Evolutionary conservation across 768 basidiomycete genomes (phyloP).

Genomic region (Dictyophora rubrovolvata): DNA sequence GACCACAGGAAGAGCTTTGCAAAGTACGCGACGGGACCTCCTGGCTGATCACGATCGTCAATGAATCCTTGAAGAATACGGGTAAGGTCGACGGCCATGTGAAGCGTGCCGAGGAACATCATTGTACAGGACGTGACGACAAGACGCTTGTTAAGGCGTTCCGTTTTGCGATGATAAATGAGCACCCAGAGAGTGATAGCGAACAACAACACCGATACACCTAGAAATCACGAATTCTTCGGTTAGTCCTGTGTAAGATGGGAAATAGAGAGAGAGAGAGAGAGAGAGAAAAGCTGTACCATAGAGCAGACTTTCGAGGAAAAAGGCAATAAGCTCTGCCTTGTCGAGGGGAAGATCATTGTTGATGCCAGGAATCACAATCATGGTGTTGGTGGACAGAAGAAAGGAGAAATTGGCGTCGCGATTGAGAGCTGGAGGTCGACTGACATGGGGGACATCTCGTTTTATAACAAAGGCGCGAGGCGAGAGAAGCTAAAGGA

Average conservation of each 20-base stretch:
- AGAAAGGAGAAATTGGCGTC: not conserved
- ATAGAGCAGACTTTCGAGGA: conserved; percentile 9
- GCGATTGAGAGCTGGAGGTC: not conserved
- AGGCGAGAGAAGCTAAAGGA: not conserved
- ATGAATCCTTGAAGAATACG: conserved; percentile 29
- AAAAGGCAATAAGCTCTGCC: conserved; percentile 10
- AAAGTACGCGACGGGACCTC: conserved; percentile 23
- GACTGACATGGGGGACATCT: not conserved
- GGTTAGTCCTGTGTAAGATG: not conserved
- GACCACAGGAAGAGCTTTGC: conserved; percentile 26
- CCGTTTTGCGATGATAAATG: conserved; percentile 19
- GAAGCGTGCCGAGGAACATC: conserved; percentile 27
- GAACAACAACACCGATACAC: conserved; percentile 17
- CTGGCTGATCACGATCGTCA: conserved; percentile 12
- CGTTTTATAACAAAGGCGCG: not conserved
- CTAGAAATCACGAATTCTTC: not conserved
- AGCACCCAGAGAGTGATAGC: conserved; percentile 23
- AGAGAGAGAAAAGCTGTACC: not conserved
- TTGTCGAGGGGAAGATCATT: conserved; percentile 8
- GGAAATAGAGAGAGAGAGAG: not conserved
- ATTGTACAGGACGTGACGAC: conserved; percentile 19
- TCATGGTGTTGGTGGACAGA: not conserved
- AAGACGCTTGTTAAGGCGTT: conserved; percentile 23
- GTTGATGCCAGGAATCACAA: conserved; percentile 5
- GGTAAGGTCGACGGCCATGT: conserved; percentile 26